Base-by-base conservation (phyloP, 768 basidiomycete genomes). In the Boletus patriciae region DNA sequence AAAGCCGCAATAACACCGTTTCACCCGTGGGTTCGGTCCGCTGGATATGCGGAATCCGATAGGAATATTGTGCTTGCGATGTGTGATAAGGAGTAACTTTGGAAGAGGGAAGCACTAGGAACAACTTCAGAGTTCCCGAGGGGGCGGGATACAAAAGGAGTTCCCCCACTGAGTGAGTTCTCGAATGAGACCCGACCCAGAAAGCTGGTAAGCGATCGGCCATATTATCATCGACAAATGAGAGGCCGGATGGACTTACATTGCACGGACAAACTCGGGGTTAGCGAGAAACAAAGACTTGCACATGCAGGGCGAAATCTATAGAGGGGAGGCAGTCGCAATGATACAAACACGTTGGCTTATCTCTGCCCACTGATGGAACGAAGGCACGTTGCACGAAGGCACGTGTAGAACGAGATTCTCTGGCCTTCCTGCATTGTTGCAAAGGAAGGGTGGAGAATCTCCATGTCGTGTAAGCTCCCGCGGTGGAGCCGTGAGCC, bases 371-470 rank as follows among this genome's bases (percentile, higher is more conserved):
- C 25, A 52, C 50, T 19, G n/a, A 36, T 45, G 31, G 53, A 38
- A 37, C 37, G 46, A 51, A 38, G 53, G 44, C 55, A 66, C 66
- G 66, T 65, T 34, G 33, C 13, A 37, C 37, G 46, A 53, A 36
- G 53, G 49, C 56, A 66, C 66, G 66, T 65, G 62, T 62, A 44
- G 34, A 42, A 52, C n/a, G 54, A 46, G 55, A 59, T 59, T 68
- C 63, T 43, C 52, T 57, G 40, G 27, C 23, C 41, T 64, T 65
- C 65, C 34, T 55, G 53, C 55, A 56, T 56, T 54, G 52, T 52
- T 65, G 55, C 57, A 58, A 68, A 57, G 47, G 66, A 66, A 68
- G 66, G 29, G 25, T 62, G 66, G 65, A 62, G 66, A 68, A 65
- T 68, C 65, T 23, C 55, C 51, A 56, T 47, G 42, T 59, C 53